Evolutionary conservation across 1,284 basidiomycete genomes (phyloP), one percentile per base, ranked within the genome.

Genomic region (Papiliotrema flavescens): DNA sequence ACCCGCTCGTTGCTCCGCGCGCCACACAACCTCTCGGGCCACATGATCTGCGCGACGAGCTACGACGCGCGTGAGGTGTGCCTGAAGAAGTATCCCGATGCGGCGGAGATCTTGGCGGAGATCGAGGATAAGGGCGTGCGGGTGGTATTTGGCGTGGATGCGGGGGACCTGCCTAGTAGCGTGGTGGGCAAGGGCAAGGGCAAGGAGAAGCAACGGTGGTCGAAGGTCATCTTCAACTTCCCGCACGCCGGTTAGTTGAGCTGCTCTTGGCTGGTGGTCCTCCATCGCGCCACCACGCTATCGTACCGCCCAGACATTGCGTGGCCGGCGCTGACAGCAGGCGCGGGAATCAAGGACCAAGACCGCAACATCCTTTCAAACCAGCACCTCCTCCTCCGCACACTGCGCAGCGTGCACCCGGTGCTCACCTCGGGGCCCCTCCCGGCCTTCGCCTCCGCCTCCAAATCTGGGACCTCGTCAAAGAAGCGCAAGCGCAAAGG

Each of bases 281-380:
- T n/a, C n/a, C n/a, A n/a, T n/a, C n/a, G n/a, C n/a, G n/a, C n/a
- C n/a, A n/a, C n/a, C n/a, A n/a, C n/a, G n/a, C n/a, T n/a, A n/a
- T n/a, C n/a, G n/a, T n/a, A n/a, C n/a, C n/a, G n/a, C n/a, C n/a
- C n/a, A n/a, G n/a, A n/a, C n/a, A n/a, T n/a, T n/a, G n/a, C n/a
- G n/a, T n/a, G n/a, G n/a, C n/a, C n/a, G n/a, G 37, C 37, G 22
- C 51, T 48, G 14, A 46, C n/a, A 11, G 23, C 24, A 93, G 92
- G 92, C 28, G 90, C 88, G 62, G 91, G 94, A 0, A 95, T 98
- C 63, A 85, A 90, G 43, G 92, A 98, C 71, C 91, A 95, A 77
- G 87, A 93, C 66, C 84, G 95, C 50, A 98, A 98, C 75, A 88
- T 98, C 55, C 79, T 90, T 14, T 86, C 88, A 11, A 98, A 98